Evolutionary conservation across 805 yeast genomes (phyloP), one percentile per base, ranked within the genome.

Genomic region (Barnettozyma vustinii): DNA sequence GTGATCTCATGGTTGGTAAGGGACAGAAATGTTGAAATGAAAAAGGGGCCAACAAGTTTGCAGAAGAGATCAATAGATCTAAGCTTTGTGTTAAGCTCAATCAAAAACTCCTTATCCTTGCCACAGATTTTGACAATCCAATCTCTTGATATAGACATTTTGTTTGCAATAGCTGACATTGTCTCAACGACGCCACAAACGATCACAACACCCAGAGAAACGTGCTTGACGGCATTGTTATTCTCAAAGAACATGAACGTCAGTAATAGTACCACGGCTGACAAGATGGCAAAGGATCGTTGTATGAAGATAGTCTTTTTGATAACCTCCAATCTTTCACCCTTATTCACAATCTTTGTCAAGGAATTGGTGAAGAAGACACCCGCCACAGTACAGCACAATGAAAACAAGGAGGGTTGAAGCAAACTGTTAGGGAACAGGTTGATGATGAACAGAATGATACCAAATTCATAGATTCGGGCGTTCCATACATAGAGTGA

Each of bases 41-140:
- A 59, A 26, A 68, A 57, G 0, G 75, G 75, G 9, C 71, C 73
- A 40, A 64, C 49, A 35, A 71, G 56, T 50, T 70, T 70, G 48
- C 71, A 68, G 32, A 62, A 52, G 26, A 70, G 55, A 49, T 70
- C 75, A 43, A 70, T 70, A n/a, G 68, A 48, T 25, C 75, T 62
- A 60, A 71, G 59, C 23, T 54, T 57, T 6, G 72, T 57, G 50
- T 69, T 71, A 42, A 70, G 47, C 9, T 54, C 51, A 10, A 59
- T 50, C 39, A 69, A 42, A 39, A 55, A 53, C 5, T 46, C 52
- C 23, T 56, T 45, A 50, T 64, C 60, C 36, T 60, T 57, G 2
- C 63, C 60, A 19, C 59, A 52, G 19, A 70, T 66, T 10, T 65
- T 71, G 4, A 68, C 68, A 2, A 71, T 64, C 75, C 75, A 70